Percentiles rank a stretch among this genome's conserved stretches.
These are phyloP conservation scores for Urostyla sp. DNA, from an alignment of 73 alveolate genomes.

Conservation along the genomic window DNA sequence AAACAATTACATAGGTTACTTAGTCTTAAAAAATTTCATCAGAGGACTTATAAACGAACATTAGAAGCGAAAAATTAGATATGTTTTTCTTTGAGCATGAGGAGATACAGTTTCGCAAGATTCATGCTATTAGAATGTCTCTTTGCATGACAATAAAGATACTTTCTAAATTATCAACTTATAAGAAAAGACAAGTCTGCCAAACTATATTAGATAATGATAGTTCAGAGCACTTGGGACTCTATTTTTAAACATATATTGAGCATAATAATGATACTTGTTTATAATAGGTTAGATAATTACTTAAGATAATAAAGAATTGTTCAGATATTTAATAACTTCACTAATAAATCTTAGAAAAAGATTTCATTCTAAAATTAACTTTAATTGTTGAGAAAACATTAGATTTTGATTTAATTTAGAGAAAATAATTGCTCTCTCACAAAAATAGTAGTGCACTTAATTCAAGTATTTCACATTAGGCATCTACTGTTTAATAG, in stretches of 20 bases:
- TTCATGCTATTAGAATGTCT: constrained; percentile 64
- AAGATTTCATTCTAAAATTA: constrained; percentile 47
- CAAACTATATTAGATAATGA: constrained; percentile 46
- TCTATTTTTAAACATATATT: constrained; percentile 39
- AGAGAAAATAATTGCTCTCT: neutral
- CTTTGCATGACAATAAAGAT: constrained; percentile 66
- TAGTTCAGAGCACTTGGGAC: constrained; percentile 33
- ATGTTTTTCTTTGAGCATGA: constrained; percentile 58
- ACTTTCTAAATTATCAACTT: constrained; percentile 34
- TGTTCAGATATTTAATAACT: constrained; percentile 47
- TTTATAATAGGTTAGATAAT: constrained; percentile 1
- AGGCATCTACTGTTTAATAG: neutral
- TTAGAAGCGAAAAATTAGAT: neutral
- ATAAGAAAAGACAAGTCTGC: constrained; percentile 13
- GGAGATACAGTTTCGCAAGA: constrained; percentile 30
- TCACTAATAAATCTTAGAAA: neutral
- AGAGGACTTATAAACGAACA: neutral
- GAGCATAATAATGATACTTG: constrained; percentile 24
- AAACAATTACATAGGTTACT: neutral
- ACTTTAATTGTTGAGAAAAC: constrained; percentile 17
- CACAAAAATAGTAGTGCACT: too few relatives aligned
- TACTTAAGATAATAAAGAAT: constrained; percentile 41
- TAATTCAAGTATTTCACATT: neutral
- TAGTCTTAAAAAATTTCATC: constrained; percentile 7
- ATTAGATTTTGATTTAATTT: neutral